Conservation (phyloP, 1,284 basidiomycete genomes). For the Mycena citricolor region DNA sequence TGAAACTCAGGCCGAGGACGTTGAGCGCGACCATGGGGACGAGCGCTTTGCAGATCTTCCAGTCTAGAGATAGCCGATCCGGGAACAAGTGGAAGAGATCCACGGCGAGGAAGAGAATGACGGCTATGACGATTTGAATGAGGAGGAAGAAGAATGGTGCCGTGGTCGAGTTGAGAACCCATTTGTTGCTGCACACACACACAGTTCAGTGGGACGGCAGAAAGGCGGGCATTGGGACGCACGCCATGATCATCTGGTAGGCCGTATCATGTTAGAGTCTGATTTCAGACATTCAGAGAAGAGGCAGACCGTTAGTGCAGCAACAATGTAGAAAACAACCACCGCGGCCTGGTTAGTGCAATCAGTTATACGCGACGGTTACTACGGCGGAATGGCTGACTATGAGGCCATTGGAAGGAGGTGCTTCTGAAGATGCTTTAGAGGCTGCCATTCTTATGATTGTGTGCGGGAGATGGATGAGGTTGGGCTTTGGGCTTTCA, state of each 20-base stretch:
- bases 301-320: conserved; percentile 61
- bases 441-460: conserved; percentile 15
- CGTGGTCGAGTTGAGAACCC: conserved; percentile 68
- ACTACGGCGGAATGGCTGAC: conserved; percentile 11
- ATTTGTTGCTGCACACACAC: conserved; percentile 66
- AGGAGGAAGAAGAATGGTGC: conserved; percentile 86
- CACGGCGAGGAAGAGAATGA: conserved; percentile 66
- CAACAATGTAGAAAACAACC: conserved; percentile 77
- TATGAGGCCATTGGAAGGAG: conserved; percentile 15
- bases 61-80: conserved; percentile 61
- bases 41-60: conserved; percentile 66
- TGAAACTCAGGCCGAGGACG: conserved; percentile 80
- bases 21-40: conserved; percentile 71
- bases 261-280: conserved; percentile 22
- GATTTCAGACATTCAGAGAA: neutral
- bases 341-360: conserved; percentile 57
- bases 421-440: conserved; percentile 15
- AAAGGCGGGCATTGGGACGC: conserved; percentile 29
- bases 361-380: no score
- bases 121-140: conserved; percentile 76
- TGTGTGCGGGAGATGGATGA: no score
- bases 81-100: conserved; percentile 62
- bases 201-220: neutral
- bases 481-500: no score
- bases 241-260: conserved; percentile 78